Conservation (phyloP, 176 grass and related monocot species). For the Aegilops longissima region DNA sequence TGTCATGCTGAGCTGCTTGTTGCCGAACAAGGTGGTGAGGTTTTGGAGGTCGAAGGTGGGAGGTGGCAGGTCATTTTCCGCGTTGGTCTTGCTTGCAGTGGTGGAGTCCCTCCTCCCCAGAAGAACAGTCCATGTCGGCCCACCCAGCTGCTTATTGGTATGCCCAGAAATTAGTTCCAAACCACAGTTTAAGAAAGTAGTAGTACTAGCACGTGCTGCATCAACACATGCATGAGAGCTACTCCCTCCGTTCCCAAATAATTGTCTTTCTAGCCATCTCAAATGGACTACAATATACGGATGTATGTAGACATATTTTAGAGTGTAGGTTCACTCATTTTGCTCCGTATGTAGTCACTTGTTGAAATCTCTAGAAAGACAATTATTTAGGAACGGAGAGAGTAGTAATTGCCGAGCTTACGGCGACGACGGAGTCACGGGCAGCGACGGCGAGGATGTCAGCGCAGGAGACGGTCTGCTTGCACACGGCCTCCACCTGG, state of each 20-base stretch:
- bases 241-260: too few relatives aligned
- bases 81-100: slow-evolving; percentile 9
- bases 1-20: slow-evolving; percentile 8
- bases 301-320: too few relatives aligned
- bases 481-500: slow-evolving; percentile 52
- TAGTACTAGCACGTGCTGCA: too few relatives aligned
- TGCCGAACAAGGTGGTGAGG: not conserved
- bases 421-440: slow-evolving; percentile 66
- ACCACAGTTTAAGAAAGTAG: not conserved
- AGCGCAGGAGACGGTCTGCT: slow-evolving; percentile 65
- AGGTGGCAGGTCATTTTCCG: slow-evolving; percentile 25
- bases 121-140: slow-evolving; percentile 53
- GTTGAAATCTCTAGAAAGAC: too few relatives aligned
- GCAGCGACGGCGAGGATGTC: slow-evolving; percentile 68
- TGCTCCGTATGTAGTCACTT: too few relatives aligned
- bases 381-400: too few relatives aligned
- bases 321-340: too few relatives aligned
- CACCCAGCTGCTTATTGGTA: slow-evolving; percentile 43
- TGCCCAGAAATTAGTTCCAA: not conserved
- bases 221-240: not conserved
- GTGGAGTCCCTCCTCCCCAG: slow-evolving; percentile 54
- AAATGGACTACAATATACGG: too few relatives aligned
- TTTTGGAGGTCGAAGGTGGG: not conserved
- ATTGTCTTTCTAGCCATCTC: too few relatives aligned
- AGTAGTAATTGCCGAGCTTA: not conserved